Evolutionary conservation across 108 stramenopile species (phyloP).

Genomic region (Aureococcus anophagefferens): DNA sequence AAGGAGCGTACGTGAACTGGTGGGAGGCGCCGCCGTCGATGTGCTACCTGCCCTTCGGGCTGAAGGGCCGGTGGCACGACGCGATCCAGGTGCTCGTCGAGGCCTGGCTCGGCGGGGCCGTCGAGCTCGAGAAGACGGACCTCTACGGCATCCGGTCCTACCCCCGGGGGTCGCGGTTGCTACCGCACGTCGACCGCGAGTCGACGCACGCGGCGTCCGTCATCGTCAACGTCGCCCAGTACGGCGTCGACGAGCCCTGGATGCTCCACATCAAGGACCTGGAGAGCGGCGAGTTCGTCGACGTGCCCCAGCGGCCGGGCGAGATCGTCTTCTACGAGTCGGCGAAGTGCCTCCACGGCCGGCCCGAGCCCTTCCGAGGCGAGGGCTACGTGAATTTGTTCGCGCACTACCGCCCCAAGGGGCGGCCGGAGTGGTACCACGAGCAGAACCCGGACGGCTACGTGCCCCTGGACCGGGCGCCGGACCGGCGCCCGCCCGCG

Average conservation of each 20-base stretch:
- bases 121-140: slow-evolving; percentile 72
- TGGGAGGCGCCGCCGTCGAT: slow-evolving; percentile 68
- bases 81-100: slow-evolving; percentile 56
- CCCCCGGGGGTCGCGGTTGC: slow-evolving; percentile 61
- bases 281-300: slow-evolving; percentile 44
- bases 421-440: background rate
- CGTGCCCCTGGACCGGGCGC: no score
- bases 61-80: slow-evolving; percentile 57
- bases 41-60: slow-evolving; percentile 56
- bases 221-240: slow-evolving; percentile 85
- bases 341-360: slow-evolving; percentile 71
- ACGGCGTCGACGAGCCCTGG: slow-evolving; percentile 61
- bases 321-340: slow-evolving; percentile 74
- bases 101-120: slow-evolving; percentile 51
- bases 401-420: slow-evolving; percentile 70
- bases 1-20: slow-evolving; percentile 68
- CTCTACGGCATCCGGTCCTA: slow-evolving; percentile 83
- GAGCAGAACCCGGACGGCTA: no score
- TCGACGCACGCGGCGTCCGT: slow-evolving; percentile 71
- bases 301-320: slow-evolving; percentile 66
- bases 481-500: no score
- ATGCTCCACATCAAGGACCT: slow-evolving; percentile 67
- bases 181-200: slow-evolving; percentile 76
- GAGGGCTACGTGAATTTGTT: slow-evolving; percentile 68
- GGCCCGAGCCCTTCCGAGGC: slow-evolving; percentile 60